Base-by-base conservation (phyloP, 208 protist species). In the Leishmania mexicana region DNA sequence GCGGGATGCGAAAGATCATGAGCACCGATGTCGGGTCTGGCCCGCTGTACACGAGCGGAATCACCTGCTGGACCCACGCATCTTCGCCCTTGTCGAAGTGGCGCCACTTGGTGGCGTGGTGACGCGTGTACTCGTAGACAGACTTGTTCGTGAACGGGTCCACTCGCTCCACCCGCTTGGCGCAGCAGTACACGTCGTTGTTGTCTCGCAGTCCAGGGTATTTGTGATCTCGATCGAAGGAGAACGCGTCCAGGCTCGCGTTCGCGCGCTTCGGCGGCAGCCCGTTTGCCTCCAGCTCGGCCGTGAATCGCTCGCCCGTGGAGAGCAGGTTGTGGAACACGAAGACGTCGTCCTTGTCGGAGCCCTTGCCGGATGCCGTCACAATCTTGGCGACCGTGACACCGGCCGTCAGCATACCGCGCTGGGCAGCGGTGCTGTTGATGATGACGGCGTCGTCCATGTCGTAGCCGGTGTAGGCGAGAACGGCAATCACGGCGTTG, bases 371-470 rank as follows among this genome's bases (percentile, higher is more conserved):
- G 19, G 85, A 80, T 28, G 93, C 92, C 47, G 84, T 94, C 38
- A 97, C 86, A 60, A 96, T 86, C 79, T 97, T 96, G 42, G 91
- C 94, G 15, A 98, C 88, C 57, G 99, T 99, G 53, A 99, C 96
- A 54, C 89, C 96, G 19, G 95, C 99, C 83, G 99, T 98, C 68
- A 97, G 92, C 90, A 99, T 99, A 45, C 99, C 99, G 67, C 99
- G 90, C 85, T 99, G 98, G 51, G 95, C 94, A 5, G 99, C 93
- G 0, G 94, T 95, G 88, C 99, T 99, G 91, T 99, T 99, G 78
- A 99, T 88, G 70, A 99, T 99, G 78, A 99, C 99, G 35, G 99
- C 99, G 88, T 99, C 99, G 88, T 99, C 99, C 99, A 99, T 99
- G 93, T 99, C 99, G 89, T 99, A 99, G 75, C 99, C 99, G 8